Evolutionary conservation across 1,139 yeast species (phyloP).

Genomic region (Pichia sp.): DNA sequence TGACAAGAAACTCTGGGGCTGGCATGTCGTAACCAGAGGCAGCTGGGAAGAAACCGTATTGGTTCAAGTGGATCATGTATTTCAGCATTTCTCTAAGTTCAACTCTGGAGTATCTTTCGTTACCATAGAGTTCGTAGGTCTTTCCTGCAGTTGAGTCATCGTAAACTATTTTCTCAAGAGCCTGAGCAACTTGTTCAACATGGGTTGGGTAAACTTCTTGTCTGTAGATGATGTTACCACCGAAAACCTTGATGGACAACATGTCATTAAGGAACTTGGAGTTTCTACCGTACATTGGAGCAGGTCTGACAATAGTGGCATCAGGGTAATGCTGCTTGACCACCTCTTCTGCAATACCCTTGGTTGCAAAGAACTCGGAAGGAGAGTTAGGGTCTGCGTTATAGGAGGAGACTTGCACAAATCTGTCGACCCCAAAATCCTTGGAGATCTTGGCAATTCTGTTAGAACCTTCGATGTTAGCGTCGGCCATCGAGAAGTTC

Average conservation of each 20-base stretch:
- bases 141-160: slow-evolving; percentile 80
- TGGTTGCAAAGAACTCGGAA: slow-evolving; percentile 72
- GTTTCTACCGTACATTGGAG: slow-evolving; percentile 75
- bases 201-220: slow-evolving; percentile 68
- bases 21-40: slow-evolving; percentile 54
- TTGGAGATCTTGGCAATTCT: slow-evolving; percentile 73
- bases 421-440: slow-evolving; percentile 71
- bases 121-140: slow-evolving; percentile 73
- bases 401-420: slow-evolving; percentile 75
- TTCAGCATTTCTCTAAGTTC: slow-evolving; percentile 68
- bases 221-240: slow-evolving; percentile 56
- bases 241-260: slow-evolving; percentile 40
- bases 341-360: slow-evolving; percentile 72
- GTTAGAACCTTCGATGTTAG: slow-evolving; percentile 73
- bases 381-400: slow-evolving; percentile 68
- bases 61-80: slow-evolving; percentile 40
- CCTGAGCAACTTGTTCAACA: slow-evolving; percentile 74
- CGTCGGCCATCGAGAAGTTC: slow-evolving; percentile 78
- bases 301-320: slow-evolving; percentile 82
- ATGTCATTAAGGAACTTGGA: slow-evolving; percentile 67
- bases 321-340: slow-evolving; percentile 68
- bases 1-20: slow-evolving; percentile 39
- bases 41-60: slow-evolving; percentile 48
- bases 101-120: slow-evolving; percentile 56
- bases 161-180: slow-evolving; percentile 71